phyloP scores from a whole-genome alignment of 23 red algal genomes.

The Gracilariopsis chorda region DNA sequence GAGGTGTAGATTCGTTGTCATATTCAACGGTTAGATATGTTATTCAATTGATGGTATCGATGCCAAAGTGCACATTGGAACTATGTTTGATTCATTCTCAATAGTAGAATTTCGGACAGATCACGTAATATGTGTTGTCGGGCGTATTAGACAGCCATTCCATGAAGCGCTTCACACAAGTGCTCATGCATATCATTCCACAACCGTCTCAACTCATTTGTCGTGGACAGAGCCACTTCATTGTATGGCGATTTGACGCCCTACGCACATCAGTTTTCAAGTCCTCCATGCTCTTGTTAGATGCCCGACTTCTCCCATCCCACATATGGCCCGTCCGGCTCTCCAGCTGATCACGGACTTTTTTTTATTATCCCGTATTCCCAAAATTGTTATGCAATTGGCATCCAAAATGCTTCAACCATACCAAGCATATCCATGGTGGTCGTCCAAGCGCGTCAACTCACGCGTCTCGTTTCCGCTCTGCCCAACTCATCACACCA shows the following conservation, averaged over 20 bases:
- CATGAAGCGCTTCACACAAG: slow-evolving; percentile 27
- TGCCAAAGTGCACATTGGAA: slow-evolving; percentile 52
- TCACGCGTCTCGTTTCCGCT: too few species aligned
- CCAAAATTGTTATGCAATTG: too few species aligned
- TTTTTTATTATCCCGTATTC: too few species aligned
- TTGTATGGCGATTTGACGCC: slow-evolving; percentile 40
- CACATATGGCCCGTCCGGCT: slow-evolving; percentile 60
- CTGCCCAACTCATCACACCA: too few species aligned
- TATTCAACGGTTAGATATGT: slow-evolving; percentile 60
- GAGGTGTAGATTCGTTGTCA: slow-evolving; percentile 47
- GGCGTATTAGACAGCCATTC: slow-evolving; percentile 3
- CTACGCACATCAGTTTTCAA: slow-evolving; percentile 26
- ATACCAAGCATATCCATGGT: too few species aligned
- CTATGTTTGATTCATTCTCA: slow-evolving; percentile 62
- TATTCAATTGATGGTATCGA: background rate
- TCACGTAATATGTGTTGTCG: slow-evolving; percentile 48
- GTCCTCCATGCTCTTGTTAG: slow-evolving; percentile 35
- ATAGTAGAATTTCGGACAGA: slow-evolving; percentile 60
- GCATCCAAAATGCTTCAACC: too few species aligned
- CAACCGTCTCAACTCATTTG: slow-evolving; percentile 62
- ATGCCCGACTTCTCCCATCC: slow-evolving; percentile 1
- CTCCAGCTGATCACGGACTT: slow-evolving; percentile 61
- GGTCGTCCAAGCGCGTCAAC: too few species aligned
- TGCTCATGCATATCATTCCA: slow-evolving; percentile 62
- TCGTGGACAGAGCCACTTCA: slow-evolving; percentile 34